Conservation (phyloP, 305 asterid species). For the Solanum hybrid region DNA sequence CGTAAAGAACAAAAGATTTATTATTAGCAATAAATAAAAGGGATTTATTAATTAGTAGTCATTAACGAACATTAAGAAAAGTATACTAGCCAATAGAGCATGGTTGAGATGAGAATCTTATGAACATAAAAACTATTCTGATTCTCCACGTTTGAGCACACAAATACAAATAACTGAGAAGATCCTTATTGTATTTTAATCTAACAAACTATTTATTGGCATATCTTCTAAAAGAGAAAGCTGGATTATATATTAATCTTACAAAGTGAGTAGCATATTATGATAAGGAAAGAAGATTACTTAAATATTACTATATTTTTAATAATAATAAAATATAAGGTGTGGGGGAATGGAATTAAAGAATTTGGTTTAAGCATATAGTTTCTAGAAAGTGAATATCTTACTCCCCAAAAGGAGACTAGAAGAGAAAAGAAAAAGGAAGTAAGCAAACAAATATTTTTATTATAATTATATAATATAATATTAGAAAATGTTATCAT, state of each 20-base stretch:
- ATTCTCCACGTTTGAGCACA: not conserved
- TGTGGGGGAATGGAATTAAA: not conserved
- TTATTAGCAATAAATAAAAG: not conserved
- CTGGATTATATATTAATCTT: not conserved
- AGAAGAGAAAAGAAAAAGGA: constrained; percentile 1
- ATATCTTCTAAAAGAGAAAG: not conserved
- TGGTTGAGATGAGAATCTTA: not conserved
- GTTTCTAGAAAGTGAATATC: constrained; percentile 20
- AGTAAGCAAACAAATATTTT: not conserved
- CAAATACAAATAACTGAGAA: not conserved
- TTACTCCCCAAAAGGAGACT: constrained; percentile 41
- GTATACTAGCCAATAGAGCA: not conserved
- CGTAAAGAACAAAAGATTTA: not conserved
- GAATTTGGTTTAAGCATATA: constrained; percentile 16
- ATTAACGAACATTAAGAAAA: not conserved
- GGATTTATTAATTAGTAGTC: not conserved
- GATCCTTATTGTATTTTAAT: not conserved
- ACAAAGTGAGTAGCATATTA: not conserved
- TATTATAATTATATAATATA: not conserved
- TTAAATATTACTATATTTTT: not conserved
- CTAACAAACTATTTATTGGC: not conserved
- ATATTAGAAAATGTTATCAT: not conserved
- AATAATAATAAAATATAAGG: not conserved
- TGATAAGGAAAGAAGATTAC: not conserved
- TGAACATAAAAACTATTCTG: constrained; percentile 3